Base-by-base conservation (phyloP, 306 rosid species). In the Gastrolobium bilobum region DNA sequence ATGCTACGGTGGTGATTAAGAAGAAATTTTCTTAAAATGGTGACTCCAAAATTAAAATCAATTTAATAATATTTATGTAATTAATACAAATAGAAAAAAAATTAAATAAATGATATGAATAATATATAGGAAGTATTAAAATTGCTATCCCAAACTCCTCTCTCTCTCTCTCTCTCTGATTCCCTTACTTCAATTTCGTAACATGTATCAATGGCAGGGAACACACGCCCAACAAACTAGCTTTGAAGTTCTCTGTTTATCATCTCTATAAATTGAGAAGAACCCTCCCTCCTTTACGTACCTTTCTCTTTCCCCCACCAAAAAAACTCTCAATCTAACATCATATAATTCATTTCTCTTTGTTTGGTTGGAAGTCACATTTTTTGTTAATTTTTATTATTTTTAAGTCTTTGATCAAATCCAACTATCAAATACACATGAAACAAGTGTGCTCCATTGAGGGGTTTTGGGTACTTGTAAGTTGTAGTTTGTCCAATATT, bases 151-250 rank as follows among this genome's bases (percentile, higher is more conserved):
- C 57, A 51, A 51, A 14, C 1, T 2, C 29, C 2, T 1, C 26
- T 20, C 26, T 20, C 26, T 20, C 26, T 20, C 26, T 20, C 26
- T 20, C 26, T 20, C 26, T 20, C 26, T 20, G 26, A 20, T 20
- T 20, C 26, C 13, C 10, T 3, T 7, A 56, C 26, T 40, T 73
- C 2, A 57, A 57, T 42, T 58, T 58, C 11, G 13, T n/a, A 58
- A 13, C 33, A 13, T 56, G 68, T 78, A 37, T 43, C 30, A 59
- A 26, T 38, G 60, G 35, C 65, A 61, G 52, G 83, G 70, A 39
- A 70, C 77, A 51, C 69, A 70, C 65, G 71, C 77, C 48, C 43
- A 59, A 29, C 77, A 79, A 79, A 50, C 2, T 10, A 47, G 46
- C 64, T 11, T 79, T 11, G 77, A 59, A 59, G 62, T 60, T 37